phyloP scores from a whole-genome alignment of 768 basidiomycete genomes.

The Hygrophorus russula region DNA sequence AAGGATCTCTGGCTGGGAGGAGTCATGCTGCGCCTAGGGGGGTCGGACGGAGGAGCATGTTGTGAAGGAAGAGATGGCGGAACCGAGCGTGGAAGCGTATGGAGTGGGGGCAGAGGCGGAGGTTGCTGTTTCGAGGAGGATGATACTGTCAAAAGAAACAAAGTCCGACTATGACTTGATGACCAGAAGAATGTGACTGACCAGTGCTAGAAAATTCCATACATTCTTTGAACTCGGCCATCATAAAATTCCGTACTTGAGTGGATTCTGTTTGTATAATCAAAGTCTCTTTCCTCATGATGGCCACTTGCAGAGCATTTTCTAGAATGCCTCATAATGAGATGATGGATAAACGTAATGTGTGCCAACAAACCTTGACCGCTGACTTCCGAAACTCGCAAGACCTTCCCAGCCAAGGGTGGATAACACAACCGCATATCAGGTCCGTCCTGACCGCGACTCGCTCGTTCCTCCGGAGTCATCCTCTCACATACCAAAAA shows the following conservation, averaged over 20 bases:
- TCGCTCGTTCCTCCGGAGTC: constrained; percentile 47
- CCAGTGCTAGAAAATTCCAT: constrained; percentile 69
- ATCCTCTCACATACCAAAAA: constrained; percentile 88
- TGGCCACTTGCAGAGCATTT: constrained; percentile 59
- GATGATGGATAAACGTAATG: constrained; percentile 1
- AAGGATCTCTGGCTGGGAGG: too few relatives aligned
- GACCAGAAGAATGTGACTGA: constrained; percentile 27
- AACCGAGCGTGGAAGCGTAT: constrained; percentile 9
- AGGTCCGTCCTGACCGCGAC: constrained; percentile 40
- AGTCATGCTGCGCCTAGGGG: too few relatives aligned
- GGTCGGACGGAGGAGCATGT: constrained; percentile 3
- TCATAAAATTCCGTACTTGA: constrained; percentile 48
- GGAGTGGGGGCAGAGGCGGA: not conserved
- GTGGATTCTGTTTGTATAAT: constrained; percentile 50
- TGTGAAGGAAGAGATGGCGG: constrained; percentile 3
- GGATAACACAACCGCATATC: constrained; percentile 95
- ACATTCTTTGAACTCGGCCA: constrained; percentile 69
- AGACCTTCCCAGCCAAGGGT: constrained; percentile 88
- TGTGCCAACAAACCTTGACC: constrained; percentile 39
- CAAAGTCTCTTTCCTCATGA: constrained; percentile 85
- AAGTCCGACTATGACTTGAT: not conserved
- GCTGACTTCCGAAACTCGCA: constrained; percentile 53
- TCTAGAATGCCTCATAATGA: constrained; percentile 28
- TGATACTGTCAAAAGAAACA: not conserved
- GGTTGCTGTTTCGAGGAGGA: constrained; percentile 49